Conservation (phyloP, 1,139 yeast genomes). For the Pichia sp. region DNA sequence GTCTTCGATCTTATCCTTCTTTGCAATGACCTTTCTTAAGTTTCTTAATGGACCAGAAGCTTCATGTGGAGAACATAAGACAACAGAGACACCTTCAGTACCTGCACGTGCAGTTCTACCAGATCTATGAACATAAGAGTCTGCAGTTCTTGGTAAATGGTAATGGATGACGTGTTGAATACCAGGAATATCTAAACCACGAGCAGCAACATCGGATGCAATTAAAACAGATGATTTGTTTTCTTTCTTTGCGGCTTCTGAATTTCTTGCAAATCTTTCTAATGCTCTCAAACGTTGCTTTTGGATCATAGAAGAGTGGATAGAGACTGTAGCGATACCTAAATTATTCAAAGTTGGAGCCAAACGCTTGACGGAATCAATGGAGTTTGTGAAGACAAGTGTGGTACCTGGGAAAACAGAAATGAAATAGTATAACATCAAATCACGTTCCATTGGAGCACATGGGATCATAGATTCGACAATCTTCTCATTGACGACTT, state of each 20-base stretch:
- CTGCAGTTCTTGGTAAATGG: slow-evolving; percentile 94
- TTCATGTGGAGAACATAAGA: slow-evolving; percentile 93
- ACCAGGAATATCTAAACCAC: slow-evolving; percentile 92
- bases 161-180: slow-evolving; percentile 96
- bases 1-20: slow-evolving; percentile 43
- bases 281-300: slow-evolving; percentile 85
- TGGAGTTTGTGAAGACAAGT: slow-evolving; percentile 89
- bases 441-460: slow-evolving; percentile 86
- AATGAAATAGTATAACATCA: slow-evolving; percentile 84
- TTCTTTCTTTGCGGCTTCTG: slow-evolving; percentile 41
- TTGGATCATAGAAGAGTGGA: slow-evolving; percentile 95
- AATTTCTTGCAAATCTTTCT: slow-evolving; percentile 65
- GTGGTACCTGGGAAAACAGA: slow-evolving; percentile 88
- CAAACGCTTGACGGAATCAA: slow-evolving; percentile 87
- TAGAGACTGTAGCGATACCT: slow-evolving; percentile 69
- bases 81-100: slow-evolving; percentile 88
- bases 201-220: slow-evolving; percentile 98
- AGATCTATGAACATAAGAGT: slow-evolving; percentile 91
- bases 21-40: slow-evolving; percentile 57
- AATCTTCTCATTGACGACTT: slow-evolving; percentile 71
- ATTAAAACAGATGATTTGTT: slow-evolving; percentile 68
- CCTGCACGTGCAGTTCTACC: slow-evolving; percentile 99
- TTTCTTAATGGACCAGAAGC: slow-evolving; percentile 84
- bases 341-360: slow-evolving; percentile 73
- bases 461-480: slow-evolving; percentile 91